Evolutionary conservation across 2,329 filamentous ascomycete species (phyloP).

Genomic region (Aaosphaeria pasadenensis): DNA sequence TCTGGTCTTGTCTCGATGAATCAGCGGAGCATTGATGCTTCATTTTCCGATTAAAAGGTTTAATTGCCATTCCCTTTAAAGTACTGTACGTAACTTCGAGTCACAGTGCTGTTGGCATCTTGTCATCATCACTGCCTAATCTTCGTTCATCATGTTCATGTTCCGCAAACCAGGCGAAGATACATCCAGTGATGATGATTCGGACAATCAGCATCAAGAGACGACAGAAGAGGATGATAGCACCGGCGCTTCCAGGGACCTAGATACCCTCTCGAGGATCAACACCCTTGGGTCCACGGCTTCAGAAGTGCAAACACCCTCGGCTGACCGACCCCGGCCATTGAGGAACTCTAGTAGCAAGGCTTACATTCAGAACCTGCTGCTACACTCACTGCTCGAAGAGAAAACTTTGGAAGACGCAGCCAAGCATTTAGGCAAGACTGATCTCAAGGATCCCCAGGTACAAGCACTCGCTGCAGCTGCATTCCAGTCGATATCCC

Average conservation of each 20-base stretch:
- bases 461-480: constrained; percentile 34
- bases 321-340: constrained; percentile 5
- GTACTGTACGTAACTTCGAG: too few relatives aligned
- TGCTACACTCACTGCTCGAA: constrained; percentile 47
- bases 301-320: constrained; percentile 10
- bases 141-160: constrained; percentile 10
- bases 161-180: constrained; percentile 33
- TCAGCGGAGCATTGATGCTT: too few relatives aligned
- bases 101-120: too few relatives aligned
- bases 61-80: too few relatives aligned
- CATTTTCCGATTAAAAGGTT: too few relatives aligned
- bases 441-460: constrained; percentile 28
- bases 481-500: constrained; percentile 39
- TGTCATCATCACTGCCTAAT: too few relatives aligned
- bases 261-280: constrained; percentile 22
- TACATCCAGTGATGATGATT: constrained; percentile 26
- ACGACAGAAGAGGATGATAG: neutral
- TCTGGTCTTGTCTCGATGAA: too few relatives aligned
- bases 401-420: constrained; percentile 41
- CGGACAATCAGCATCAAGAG: neutral
- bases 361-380: constrained; percentile 29
- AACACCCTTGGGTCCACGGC: constrained; percentile 23
- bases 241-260: constrained; percentile 3
- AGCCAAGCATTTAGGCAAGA: constrained; percentile 32
- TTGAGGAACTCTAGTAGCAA: constrained; percentile 15